Evolutionary conservation across 805 yeast species (phyloP).

Genomic region (Metahyphopichia silvanorum): DNA sequence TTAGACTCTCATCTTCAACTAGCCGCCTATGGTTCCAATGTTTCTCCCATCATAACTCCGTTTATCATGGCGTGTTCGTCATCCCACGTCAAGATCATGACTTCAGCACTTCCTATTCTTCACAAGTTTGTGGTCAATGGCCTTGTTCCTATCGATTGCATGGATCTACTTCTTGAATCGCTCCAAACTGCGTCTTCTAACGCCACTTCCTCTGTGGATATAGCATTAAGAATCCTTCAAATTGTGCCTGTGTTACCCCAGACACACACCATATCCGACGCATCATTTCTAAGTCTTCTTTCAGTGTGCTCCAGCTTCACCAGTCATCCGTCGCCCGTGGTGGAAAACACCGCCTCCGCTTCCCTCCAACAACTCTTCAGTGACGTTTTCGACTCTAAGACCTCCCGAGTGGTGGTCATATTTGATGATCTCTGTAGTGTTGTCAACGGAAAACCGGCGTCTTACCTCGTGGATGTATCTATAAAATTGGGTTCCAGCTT

Average conservation of each 20-base stretch:
- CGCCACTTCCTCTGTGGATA: no score
- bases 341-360: slow-evolving; percentile 88
- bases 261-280: slow-evolving; percentile 60
- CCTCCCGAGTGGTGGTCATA: slow-evolving; percentile 55
- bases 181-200: no score
- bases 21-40: slow-evolving; percentile 31
- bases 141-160: slow-evolving; percentile 61
- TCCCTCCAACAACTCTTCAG: slow-evolving; percentile 84
- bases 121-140: slow-evolving; percentile 55
- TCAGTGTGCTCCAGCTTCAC: slow-evolving; percentile 69
- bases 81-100: slow-evolving; percentile 68
- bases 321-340: slow-evolving; percentile 68
- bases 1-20: slow-evolving; percentile 67
- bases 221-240: slow-evolving; percentile 84
- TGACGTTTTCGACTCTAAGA: slow-evolving; percentile 67
- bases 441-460: slow-evolving; percentile 55
- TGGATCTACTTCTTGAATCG: no score
- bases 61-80: slow-evolving; percentile 70
- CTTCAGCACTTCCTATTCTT: slow-evolving; percentile 69
- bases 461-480: slow-evolving; percentile 47
- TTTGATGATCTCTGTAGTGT: slow-evolving; percentile 71
- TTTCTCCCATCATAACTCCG: slow-evolving; percentile 41
- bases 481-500: slow-evolving; percentile 65
- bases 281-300: slow-evolving; percentile 54
- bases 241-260: slow-evolving; percentile 73